Evolutionary conservation across 2,329 filamentous ascomycete genomes (phyloP).

Genomic region (Didymella keratinophila): DNA sequence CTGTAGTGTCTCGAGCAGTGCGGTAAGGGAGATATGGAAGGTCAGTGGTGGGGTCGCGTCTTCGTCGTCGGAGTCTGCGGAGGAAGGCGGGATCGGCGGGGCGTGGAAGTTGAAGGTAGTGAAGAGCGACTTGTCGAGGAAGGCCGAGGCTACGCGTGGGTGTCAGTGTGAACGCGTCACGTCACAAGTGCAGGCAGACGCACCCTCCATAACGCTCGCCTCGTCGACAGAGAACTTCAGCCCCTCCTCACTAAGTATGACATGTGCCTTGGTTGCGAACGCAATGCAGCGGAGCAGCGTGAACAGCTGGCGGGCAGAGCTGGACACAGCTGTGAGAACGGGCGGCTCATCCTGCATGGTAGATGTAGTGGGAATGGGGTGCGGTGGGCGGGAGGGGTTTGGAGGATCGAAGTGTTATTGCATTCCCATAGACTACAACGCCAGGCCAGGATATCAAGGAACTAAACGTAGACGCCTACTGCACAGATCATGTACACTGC

Average conservation of each 20-base stretch:
- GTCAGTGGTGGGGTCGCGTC: conserved; percentile 58
- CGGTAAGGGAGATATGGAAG: conserved; percentile 87
- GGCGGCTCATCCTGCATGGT: conserved; percentile 56
- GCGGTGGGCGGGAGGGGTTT: conserved; percentile 22
- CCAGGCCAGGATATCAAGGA: conserved; percentile 31
- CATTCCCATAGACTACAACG: conserved; percentile 52
- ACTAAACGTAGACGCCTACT: conserved; percentile 95
- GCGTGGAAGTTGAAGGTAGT: conserved; percentile 78
- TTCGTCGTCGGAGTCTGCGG: conserved; percentile 46
- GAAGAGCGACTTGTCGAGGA: conserved; percentile 89
- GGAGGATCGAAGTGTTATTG: conserved; percentile 40
- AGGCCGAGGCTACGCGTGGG: conserved; percentile 68
- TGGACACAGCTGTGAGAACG: conserved; percentile 77
- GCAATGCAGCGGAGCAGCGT: conserved; percentile 69
- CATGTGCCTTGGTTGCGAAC: conserved; percentile 66
- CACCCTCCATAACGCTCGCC: conserved; percentile 89
- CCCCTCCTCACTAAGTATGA: conserved; percentile 85
- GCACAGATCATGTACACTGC: conserved; percentile 99
- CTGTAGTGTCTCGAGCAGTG: conserved; percentile 90
- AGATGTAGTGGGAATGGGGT: conserved; percentile 19
- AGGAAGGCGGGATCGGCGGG: conserved; percentile 51
- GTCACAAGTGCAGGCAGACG: conserved; percentile 4
- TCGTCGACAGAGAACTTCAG: conserved; percentile 90
- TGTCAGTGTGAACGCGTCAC: conserved; percentile 22
- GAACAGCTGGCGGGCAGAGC: conserved; percentile 78